Conservation (phyloP, 2,329 filamentous ascomycete genomes). For the Coniochaeta pulveracea region DNA sequence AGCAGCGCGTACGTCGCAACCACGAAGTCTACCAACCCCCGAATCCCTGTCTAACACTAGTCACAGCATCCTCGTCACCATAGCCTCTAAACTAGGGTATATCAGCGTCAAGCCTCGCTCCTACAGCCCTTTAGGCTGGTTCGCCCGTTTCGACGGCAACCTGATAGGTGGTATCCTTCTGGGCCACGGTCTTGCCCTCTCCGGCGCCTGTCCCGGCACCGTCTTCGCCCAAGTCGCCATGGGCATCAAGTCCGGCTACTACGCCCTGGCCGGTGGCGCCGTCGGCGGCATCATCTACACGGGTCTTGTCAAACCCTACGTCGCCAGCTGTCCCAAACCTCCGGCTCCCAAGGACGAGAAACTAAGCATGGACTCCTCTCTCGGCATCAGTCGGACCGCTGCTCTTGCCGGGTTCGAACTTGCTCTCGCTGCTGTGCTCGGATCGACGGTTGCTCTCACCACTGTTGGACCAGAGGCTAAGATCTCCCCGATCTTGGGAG, state of each 20-base stretch:
- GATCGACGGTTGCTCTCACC: slow-evolving; percentile 20
- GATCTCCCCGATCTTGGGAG: slow-evolving; percentile 36
- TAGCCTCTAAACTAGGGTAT: slow-evolving; percentile 29
- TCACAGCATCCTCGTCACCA: slow-evolving; percentile 28
- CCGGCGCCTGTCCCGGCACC: slow-evolving; percentile 53
- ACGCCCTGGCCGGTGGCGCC: slow-evolving; percentile 40
- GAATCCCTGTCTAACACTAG: not conserved
- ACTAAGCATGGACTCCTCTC: slow-evolving; percentile 23
- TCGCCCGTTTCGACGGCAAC: slow-evolving; percentile 49
- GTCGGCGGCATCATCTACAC: slow-evolving; percentile 43
- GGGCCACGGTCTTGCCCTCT: slow-evolving; percentile 51
- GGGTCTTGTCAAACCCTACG: slow-evolving; percentile 25
- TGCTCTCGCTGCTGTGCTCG: slow-evolving; percentile 25
- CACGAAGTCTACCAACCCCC: too few relatives aligned
- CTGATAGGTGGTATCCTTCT: slow-evolving; percentile 47
- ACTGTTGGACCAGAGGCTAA: slow-evolving; percentile 17
- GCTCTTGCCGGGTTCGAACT: slow-evolving; percentile 30
- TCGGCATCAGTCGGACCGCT: slow-evolving; percentile 24
- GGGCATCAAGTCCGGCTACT: slow-evolving; percentile 35
- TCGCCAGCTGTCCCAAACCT: slow-evolving; percentile 15
- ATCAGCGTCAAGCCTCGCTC: slow-evolving; percentile 32
- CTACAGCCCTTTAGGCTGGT: slow-evolving; percentile 38
- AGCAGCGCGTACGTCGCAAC: slow-evolving; percentile 40
- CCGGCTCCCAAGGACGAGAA: slow-evolving; percentile 5
- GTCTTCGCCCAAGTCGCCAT: slow-evolving; percentile 46